phyloP scores from a whole-genome alignment of 768 basidiomycete genomes.

The Pleurotus sapidus region DNA sequence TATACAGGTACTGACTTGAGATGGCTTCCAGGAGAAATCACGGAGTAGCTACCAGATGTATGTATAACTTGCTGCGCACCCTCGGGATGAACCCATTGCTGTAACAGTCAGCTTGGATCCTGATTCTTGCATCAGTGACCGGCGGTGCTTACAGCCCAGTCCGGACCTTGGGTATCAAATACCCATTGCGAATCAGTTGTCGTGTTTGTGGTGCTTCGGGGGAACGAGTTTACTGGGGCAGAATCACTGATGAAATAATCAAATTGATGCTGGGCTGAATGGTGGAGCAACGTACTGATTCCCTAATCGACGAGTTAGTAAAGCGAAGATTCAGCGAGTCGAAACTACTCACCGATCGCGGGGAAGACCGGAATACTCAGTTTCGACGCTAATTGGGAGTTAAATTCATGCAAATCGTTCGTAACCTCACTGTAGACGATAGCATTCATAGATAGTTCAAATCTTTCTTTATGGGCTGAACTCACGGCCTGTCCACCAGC shows the following conservation, averaged over 20 bases:
- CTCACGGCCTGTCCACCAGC: constrained; percentile 26
- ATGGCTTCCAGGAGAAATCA: constrained; percentile 26
- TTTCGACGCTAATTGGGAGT: constrained; percentile 22
- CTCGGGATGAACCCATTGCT: constrained; percentile 30
- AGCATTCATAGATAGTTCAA: neutral
- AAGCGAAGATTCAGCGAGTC: neutral
- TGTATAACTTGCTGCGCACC: constrained; percentile 26
- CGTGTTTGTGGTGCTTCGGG: constrained; percentile 25
- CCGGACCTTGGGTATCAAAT: constrained; percentile 26
- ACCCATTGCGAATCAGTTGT: constrained; percentile 28
- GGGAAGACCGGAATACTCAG: constrained; percentile 24
- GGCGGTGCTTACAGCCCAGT: constrained; percentile 20
- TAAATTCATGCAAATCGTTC: constrained; percentile 23
- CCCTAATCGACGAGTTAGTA: constrained; percentile 11
- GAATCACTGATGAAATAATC: constrained; percentile 28
- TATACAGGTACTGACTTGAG: constrained; percentile 17
- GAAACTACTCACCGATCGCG: constrained; percentile 21
- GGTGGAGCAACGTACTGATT: constrained; percentile 15
- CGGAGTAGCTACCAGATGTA: constrained; percentile 31
- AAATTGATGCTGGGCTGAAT: neutral
- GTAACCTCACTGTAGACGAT: constrained; percentile 19
- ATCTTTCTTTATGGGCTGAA: neutral
- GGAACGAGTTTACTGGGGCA: constrained; percentile 38
- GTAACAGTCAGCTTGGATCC: too few relatives aligned
- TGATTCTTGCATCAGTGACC: too few relatives aligned